Base-by-base conservation (phyloP, 495 filamentous ascomycete species). In the Talaromyces thailandensis region DNA sequence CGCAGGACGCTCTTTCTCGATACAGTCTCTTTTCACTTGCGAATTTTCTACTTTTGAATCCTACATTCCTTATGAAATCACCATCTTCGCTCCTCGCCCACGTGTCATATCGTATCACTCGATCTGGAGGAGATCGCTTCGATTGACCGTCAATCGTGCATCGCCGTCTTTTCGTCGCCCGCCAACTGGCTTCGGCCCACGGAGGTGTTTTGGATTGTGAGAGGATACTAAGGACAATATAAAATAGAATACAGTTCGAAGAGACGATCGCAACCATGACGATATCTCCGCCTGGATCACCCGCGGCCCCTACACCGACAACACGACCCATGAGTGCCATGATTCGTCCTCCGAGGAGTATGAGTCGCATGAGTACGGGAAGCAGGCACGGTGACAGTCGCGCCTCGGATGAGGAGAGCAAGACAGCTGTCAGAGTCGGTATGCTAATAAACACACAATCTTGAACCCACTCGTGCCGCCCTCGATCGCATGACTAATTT, bases 401-500 rank as follows among this genome's bases (percentile, higher is more conserved):
- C 69, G 88, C 88, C 28, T 96, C 93, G 2, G 94, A 97, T 70
- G 94, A 98, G 67, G 94, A 97, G 80, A 82, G 83, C 48, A 93
- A 88, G 75, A 97, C 94, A 31, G 90, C 94, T n/a, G 94, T 98
- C 71, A 96, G 92, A 96, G 94, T 98, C 74, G 94, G 94, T 98
- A 83, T 70, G 94, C n/a, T 92, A 51, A 31, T 63, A 43, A 23
- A 40, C 31, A 8, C 35, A 40, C 35, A 35, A 14, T 35, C 14
- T n/a, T n/a, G n/a, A 1, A 69, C 64, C 64, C 59, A 64, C 62
- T 37, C 56, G n/a, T n/a, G n/a, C n/a, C 62, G 60, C 63, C 56
- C n/a, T 48, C 12, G 45, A 32, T 58, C 37, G 43, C 64, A 67
- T 63, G 64, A 52, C 59, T 37, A 50, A 64, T 58, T 63, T n/a